These are phyloP conservation scores for Orobanche coerulescens DNA, from an alignment of 257 asterid genomes.

Conservation along the genomic window DNA sequence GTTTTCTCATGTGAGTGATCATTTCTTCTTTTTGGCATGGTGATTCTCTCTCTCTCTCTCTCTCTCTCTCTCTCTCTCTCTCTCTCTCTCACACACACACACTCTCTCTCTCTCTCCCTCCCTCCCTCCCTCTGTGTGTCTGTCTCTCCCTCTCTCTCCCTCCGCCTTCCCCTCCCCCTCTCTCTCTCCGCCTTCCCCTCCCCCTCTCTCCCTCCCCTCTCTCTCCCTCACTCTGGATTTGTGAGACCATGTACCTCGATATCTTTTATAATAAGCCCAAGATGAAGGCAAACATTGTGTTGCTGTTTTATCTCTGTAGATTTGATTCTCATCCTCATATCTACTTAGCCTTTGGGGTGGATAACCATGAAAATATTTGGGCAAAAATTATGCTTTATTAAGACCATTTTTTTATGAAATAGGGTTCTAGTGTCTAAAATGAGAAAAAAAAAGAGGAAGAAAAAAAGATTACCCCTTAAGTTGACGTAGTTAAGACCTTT, in stretches of 20 bases:
- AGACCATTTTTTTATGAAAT: neutral
- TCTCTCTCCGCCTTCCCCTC: too few species aligned
- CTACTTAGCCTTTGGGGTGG: neutral
- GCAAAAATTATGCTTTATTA: neutral
- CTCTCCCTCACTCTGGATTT: too few species aligned
- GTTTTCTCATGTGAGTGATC: conserved; percentile 67
- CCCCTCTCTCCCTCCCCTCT: too few species aligned
- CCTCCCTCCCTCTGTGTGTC: too few species aligned
- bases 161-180: too few species aligned
- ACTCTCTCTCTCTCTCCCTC: too few species aligned
- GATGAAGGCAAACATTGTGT: neutral
- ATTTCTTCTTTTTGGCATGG: conserved; percentile 10
- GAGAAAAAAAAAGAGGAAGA: neutral
- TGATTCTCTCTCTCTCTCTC: conserved; percentile 1
- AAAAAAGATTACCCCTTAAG: neutral
- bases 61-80: neutral
- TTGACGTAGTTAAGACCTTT: too few species aligned
- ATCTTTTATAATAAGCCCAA: neutral
- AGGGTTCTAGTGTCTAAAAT: neutral
- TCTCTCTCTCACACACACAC: too few species aligned
- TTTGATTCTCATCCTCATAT: neutral
- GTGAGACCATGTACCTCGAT: neutral
- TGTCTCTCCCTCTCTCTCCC: too few species aligned
- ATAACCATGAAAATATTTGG: neutral
- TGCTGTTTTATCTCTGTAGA: conserved; percentile 9